Conservation (phyloP, 441 rosid genomes). For the Adansonia madagascariensis region DNA sequence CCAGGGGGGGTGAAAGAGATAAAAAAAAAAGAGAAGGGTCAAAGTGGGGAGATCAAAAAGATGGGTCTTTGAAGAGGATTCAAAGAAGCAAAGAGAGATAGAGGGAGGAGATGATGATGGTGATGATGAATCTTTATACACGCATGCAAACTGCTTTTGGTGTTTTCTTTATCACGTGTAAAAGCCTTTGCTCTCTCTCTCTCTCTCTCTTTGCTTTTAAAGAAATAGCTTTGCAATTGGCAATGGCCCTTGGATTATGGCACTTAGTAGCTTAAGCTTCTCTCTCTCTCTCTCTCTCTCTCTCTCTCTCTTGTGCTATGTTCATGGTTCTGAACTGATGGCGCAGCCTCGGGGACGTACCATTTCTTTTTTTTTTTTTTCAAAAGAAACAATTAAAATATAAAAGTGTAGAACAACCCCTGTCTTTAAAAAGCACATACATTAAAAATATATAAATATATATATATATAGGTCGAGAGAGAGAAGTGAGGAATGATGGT, state of each 20-base stretch:
- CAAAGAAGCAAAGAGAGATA: slow-evolving; percentile 26
- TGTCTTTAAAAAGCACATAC: slow-evolving; percentile 19
- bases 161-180: slow-evolving; percentile 94
- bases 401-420: neutral
- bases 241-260: neutral
- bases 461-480: neutral
- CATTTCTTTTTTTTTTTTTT: slow-evolving; percentile 2
- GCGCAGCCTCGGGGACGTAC: slow-evolving; percentile 51
- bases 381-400: neutral
- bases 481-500: neutral
- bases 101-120: slow-evolving; percentile 41
- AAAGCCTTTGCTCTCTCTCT: slow-evolving; percentile 37
- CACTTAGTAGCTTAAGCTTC: neutral
- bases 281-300: slow-evolving; percentile 22
- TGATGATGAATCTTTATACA: slow-evolving; percentile 71
- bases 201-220: slow-evolving; percentile 19
- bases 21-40: slow-evolving; percentile 21
- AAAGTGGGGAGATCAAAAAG: slow-evolving; percentile 31
- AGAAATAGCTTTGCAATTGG: neutral
- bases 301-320: slow-evolving; percentile 37
- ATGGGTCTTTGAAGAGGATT: slow-evolving; percentile 29
- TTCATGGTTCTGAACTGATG: slow-evolving; percentile 41
- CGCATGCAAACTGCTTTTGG: slow-evolving; percentile 93
- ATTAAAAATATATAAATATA: slow-evolving; percentile 6
- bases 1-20: slow-evolving; percentile 22